Evolutionary conservation across 257 asterid species (phyloP).

Genomic region (Parsonsia alboflavescens): DNA sequence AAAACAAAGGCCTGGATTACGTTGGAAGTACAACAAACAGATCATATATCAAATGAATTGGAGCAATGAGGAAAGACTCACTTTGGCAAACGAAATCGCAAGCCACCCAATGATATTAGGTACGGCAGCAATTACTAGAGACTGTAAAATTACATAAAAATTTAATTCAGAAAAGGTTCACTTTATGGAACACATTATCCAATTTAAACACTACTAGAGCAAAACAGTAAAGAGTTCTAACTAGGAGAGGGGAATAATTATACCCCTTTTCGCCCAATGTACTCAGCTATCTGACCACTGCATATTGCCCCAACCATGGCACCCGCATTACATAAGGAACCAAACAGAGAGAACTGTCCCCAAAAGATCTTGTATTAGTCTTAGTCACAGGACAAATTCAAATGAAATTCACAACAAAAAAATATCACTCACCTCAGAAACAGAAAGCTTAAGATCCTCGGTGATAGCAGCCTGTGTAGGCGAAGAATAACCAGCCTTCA

Average conservation of each 20-base stretch:
- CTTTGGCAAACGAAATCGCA: constrained; percentile 72
- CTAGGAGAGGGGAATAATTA: background rate
- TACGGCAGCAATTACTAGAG: constrained; percentile 78
- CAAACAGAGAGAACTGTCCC: constrained; percentile 76
- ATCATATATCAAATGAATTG: background rate
- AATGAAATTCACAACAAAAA: constrained; percentile 12
- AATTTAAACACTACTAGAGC: background rate
- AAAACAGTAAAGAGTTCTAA: background rate
- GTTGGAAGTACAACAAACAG: constrained; percentile 1
- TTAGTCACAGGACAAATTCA: background rate
- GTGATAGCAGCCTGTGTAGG: constrained; percentile 73
- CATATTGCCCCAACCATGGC: constrained; percentile 99
- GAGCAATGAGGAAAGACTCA: constrained; percentile 26
- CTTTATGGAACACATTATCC: background rate
- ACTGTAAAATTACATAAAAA: constrained; percentile 37
- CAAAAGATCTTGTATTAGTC: background rate
- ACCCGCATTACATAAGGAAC: constrained; percentile 89
- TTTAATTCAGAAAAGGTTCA: background rate
- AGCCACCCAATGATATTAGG: constrained; percentile 99
- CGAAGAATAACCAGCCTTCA: constrained; percentile 83
- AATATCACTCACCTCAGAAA: constrained; percentile 62
- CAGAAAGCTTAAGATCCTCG: constrained; percentile 63
- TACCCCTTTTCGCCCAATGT: constrained; percentile 96
- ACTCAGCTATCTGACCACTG: constrained; percentile 96
- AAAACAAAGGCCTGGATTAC: background rate